Evolutionary conservation across 75 land plant genomes (phyloP), one percentile per base, ranked within the genome.

Genomic region (Ceratopteris richardii): DNA sequence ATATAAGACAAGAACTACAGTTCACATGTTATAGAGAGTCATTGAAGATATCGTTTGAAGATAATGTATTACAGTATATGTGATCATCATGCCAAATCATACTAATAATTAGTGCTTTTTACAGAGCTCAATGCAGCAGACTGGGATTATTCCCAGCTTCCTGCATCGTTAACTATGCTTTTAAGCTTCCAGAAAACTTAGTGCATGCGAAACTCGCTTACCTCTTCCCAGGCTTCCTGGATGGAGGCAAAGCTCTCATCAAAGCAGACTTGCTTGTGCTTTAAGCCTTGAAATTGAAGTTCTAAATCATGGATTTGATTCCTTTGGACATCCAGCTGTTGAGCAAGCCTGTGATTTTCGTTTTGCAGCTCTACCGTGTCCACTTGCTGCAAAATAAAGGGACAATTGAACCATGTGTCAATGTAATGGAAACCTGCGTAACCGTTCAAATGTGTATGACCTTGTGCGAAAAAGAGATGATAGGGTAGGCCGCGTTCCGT

Each of bases 331-430:
- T 73, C 76, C n/a, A 73, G 59, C 60, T 73, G 70, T 46, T 73
- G 76, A 20, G 70, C 76, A 29, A 73, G 56, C 58, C 66, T 66
- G 33, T 73, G 76, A 55, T 73, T 73, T 44, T 73, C 73, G 21
- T 66, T 61, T 64, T 73, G 76, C 12, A 73, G 70, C 63, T 68
- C 59, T 44, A 17, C 70, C 11, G 70, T 42, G 40, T 73, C 76
- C 50, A 66, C 59, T 70, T 73, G 62, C 61, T 33, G 50, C 50
- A 21, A 46, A 46, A 46, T 5, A 21, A 46, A 52, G 54, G 28
- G 25, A 3, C 17, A 2, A 5, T 46, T 2, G 14, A 46, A 2
- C 21, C 17, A 4, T 46, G 21, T 46, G 48, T 17, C 21, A 14
- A 9, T 9, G 42, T 40, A 9, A 40, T 9, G 42, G 14, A 40